Conservation (phyloP, 257 asterid genomes). For the Knoxia roxburghii region DNA sequence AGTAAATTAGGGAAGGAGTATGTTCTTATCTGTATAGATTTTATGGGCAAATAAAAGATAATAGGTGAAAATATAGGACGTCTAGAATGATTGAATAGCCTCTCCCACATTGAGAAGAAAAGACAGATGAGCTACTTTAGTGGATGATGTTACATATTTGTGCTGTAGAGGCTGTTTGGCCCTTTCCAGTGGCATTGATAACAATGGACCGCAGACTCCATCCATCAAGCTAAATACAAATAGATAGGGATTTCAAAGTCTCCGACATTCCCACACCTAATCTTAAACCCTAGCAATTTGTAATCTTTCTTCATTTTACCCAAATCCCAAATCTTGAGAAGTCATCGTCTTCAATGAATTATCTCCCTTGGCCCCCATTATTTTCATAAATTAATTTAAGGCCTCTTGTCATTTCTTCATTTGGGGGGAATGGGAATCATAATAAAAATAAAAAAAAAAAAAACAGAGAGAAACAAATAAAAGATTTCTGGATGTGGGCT, state of each 20-base stretch:
- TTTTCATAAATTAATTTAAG: not conserved
- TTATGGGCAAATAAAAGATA: no score
- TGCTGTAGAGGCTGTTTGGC: no score
- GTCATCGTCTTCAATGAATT: not conserved
- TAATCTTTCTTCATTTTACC: not conserved
- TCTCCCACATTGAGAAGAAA: not conserved
- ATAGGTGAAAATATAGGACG: not conserved
- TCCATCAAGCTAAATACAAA: not conserved
- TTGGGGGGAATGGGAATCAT: no score
- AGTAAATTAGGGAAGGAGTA: no score
- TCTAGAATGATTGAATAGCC: not conserved
- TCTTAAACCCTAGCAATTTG: conserved; percentile 8
- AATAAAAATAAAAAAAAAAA: no score
- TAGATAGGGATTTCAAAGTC: not conserved
- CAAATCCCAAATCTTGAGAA: not conserved
- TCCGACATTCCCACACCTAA: conserved; percentile 8
- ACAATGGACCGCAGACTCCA: conserved; percentile 4
- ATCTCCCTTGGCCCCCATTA: not conserved
- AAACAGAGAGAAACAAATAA: no score
- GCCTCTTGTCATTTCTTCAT: no score
- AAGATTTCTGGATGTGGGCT: not conserved
- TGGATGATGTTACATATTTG: not conserved
- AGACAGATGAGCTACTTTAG: not conserved
- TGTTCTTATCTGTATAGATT: no score
- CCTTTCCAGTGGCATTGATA: not conserved